Evolutionary conservation across 1,139 yeast species (phyloP).

Genomic region (Candida pseudoviswanathii): DNA sequence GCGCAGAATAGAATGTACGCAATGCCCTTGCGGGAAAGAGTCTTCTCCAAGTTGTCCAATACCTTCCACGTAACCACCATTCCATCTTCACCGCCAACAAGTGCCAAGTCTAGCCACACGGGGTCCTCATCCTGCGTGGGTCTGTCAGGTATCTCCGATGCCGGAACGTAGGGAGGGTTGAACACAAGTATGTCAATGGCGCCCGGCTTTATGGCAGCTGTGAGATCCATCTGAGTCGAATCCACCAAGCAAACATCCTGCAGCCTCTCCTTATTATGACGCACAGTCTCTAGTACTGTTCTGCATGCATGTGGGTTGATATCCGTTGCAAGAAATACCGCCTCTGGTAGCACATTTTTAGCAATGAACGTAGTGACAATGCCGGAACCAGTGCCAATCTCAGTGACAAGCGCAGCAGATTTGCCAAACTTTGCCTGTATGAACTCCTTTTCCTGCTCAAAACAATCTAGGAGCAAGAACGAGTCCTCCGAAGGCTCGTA

Average conservation of each 20-base stretch:
- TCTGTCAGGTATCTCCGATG: conserved; percentile 58
- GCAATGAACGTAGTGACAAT: conserved; percentile 76
- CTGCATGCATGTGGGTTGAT: conserved; percentile 76
- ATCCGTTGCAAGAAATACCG: conserved; percentile 70
- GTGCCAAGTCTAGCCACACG: conserved; percentile 84
- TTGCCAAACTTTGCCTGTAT: conserved; percentile 32
- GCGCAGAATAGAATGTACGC: conserved; percentile 90
- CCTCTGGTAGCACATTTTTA: conserved; percentile 49
- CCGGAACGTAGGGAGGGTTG: conserved; percentile 97
- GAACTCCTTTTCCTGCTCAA: conserved; percentile 57
- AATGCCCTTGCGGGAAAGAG: conserved; percentile 58
- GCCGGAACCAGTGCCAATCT: conserved; percentile 92
- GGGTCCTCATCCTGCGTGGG: conserved; percentile 55
- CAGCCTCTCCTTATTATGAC: conserved; percentile 51
- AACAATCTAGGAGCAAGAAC: conserved; percentile 73
- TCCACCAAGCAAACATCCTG: conserved; percentile 45
- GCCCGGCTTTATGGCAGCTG: conserved; percentile 46
- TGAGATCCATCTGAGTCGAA: conserved; percentile 58
- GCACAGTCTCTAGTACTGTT: conserved; percentile 53
- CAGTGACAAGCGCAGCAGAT: conserved; percentile 62
- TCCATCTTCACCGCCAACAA: conserved; percentile 87
- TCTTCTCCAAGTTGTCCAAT: conserved; percentile 49
- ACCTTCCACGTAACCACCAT: conserved; percentile 79
- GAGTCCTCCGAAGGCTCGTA: conserved; percentile 96
- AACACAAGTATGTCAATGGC: conserved; percentile 73